These are phyloP conservation scores for Erysimum cheiranthoides DNA, from an alignment of 345 rosid species.

Conservation along the genomic window DNA sequence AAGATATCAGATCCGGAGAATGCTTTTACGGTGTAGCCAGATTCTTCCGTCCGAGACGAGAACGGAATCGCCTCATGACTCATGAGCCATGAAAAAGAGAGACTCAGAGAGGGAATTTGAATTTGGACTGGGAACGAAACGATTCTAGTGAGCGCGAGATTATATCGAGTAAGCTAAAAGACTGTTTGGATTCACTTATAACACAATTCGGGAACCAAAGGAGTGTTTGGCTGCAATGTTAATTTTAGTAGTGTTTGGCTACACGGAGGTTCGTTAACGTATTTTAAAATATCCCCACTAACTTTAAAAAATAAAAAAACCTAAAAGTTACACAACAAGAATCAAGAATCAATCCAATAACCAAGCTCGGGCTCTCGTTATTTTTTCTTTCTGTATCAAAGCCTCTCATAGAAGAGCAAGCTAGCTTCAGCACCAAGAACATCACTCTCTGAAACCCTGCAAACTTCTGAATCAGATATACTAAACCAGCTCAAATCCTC, in stretches of 20 bases:
- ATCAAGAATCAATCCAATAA: neutral
- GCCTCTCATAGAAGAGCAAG: constrained; percentile 83
- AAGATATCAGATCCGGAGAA: neutral
- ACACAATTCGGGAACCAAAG: neutral
- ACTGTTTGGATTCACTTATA: constrained; percentile 17
- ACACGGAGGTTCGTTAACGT: neutral
- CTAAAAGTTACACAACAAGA: neutral
- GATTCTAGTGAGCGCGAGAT: neutral
- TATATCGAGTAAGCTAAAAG: neutral
- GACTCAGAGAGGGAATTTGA: neutral
- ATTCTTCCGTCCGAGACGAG: neutral
- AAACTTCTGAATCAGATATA: constrained; percentile 79
- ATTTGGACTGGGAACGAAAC: no score
- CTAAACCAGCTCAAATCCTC: constrained; percentile 62
- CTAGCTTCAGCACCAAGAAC: constrained; percentile 85
- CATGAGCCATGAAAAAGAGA: neutral
- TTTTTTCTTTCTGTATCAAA: neutral
- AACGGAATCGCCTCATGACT: neutral
- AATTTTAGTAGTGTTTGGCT: neutral
- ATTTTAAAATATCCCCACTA: neutral
- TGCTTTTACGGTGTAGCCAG: neutral
- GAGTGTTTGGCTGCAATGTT: neutral
- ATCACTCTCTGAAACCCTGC: constrained; percentile 63
- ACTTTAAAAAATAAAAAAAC: neutral
- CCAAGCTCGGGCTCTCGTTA: neutral